Evolutionary conservation across 1,284 basidiomycete species (phyloP).

Genomic region (Ganoderma lucidum): DNA sequence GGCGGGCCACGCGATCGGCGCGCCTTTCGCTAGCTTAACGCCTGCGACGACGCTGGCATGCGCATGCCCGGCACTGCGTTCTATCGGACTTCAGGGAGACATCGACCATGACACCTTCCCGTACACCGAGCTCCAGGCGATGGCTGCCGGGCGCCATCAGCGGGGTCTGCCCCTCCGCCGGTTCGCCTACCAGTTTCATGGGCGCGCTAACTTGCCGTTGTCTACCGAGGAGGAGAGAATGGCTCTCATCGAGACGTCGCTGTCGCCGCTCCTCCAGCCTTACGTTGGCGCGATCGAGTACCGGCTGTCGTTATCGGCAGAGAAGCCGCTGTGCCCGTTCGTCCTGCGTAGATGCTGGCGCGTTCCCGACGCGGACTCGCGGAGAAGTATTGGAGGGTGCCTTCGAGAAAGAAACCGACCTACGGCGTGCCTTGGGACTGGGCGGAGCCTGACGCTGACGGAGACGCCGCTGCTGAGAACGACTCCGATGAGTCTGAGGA

Average conservation of each 20-base stretch:
- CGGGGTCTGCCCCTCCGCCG: not conserved
- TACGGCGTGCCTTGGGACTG: not conserved
- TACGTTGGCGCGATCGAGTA: not conserved
- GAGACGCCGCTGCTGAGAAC: not conserved
- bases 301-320: not conserved
- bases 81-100: not conserved
- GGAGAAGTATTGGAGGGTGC: not conserved
- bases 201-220: not conserved
- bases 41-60: not conserved
- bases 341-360: not conserved
- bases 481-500: not conserved
- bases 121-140: not conserved
- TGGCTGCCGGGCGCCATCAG: not conserved
- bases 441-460: not conserved
- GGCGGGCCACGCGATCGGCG: not conserved
- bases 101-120: not conserved
- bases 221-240: not conserved
- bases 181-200: not conserved
- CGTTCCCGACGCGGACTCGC: not conserved
- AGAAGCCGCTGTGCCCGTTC: slow-evolving; percentile 1
- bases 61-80: not conserved
- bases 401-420: not conserved
- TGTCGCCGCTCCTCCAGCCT: not conserved
- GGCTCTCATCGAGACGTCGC: not conserved
- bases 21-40: not conserved